Conservation (phyloP, 2,329 filamentous ascomycete genomes). For the Colletotrichum sp. region DNA sequence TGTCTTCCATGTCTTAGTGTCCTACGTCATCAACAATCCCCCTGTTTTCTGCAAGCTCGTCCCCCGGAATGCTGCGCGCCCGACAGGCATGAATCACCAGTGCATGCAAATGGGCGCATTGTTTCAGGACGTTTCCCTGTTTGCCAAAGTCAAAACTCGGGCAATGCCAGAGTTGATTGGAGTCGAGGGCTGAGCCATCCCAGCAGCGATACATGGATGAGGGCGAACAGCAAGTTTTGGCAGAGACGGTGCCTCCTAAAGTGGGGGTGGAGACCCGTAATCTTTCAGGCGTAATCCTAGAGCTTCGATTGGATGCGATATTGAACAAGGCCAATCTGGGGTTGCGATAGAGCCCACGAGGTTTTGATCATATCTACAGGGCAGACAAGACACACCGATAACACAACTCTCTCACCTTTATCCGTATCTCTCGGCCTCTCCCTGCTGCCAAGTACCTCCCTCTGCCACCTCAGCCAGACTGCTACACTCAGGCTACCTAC, state of each 20-base stretch:
- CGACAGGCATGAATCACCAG: not conserved
- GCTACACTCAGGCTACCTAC: not conserved
- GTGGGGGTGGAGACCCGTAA: constrained; percentile 15
- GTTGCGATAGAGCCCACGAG: not conserved
- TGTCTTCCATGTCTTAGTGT: not conserved
- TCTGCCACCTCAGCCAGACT: not conserved
- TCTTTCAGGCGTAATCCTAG: not conserved
- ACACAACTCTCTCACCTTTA: not conserved
- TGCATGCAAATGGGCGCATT: not conserved
- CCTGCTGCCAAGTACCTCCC: not conserved
- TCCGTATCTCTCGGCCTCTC: not conserved
- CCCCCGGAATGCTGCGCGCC: not conserved
- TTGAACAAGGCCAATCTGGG: not conserved
- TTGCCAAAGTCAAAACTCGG: constrained; percentile 4
- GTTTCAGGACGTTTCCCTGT: constrained; percentile 4
- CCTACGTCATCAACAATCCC: not conserved
- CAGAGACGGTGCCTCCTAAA: not conserved
- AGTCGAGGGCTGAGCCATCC: not conserved
- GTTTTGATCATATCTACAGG: not conserved
- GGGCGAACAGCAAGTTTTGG: not conserved
- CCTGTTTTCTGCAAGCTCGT: not conserved
- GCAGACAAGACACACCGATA: not conserved
- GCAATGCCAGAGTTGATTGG: constrained; percentile 7
- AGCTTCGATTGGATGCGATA: not conserved
- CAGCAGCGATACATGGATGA: not conserved